A percentile compares a stretch with the other conserved stretches of the same genome.
Evolutionary conservation across 768 basidiomycete genomes (phyloP).

Genomic region (Mycena crocata): DNA sequence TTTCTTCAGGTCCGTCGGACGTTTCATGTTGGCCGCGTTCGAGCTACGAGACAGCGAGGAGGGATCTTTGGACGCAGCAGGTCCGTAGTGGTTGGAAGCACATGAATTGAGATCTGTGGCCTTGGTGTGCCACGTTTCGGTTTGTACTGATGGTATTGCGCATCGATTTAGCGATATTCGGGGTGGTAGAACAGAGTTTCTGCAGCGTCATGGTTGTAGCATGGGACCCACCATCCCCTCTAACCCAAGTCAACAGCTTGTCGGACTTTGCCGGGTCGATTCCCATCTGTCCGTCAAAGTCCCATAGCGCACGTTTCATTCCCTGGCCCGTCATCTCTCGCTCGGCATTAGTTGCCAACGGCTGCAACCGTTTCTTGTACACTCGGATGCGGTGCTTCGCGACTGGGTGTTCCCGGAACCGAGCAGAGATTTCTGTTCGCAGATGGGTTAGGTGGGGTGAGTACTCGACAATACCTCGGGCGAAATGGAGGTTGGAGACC

Average conservation of each 20-base stretch:
- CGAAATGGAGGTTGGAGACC: not conserved
- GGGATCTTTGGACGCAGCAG: no score
- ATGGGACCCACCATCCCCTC: not conserved
- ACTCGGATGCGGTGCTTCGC: not conserved
- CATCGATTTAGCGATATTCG: not conserved
- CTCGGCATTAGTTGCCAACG: no score
- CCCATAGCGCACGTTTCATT: no score
- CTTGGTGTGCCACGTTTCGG: conserved; percentile 6
- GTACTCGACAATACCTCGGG: not conserved
- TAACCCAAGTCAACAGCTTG: not conserved
- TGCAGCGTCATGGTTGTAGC: not conserved
- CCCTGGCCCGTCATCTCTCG: no score
- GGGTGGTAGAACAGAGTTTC: not conserved
- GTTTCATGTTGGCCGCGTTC: conserved; percentile 27
- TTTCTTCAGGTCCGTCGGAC: conserved; percentile 32
- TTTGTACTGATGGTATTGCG: not conserved
- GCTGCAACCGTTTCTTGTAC: not conserved
- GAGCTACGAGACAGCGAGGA: not conserved
- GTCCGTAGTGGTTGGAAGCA: conserved; percentile 1
- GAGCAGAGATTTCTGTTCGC: not conserved
- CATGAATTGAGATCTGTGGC: not conserved
- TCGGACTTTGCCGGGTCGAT: not conserved
- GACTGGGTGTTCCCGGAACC: not conserved
- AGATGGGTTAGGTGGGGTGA: not conserved
- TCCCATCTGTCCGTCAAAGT: conserved; percentile 4